phyloP scores from a whole-genome alignment of 2,329 filamentous ascomycete genomes.

The Lachnellula willkommii region DNA sequence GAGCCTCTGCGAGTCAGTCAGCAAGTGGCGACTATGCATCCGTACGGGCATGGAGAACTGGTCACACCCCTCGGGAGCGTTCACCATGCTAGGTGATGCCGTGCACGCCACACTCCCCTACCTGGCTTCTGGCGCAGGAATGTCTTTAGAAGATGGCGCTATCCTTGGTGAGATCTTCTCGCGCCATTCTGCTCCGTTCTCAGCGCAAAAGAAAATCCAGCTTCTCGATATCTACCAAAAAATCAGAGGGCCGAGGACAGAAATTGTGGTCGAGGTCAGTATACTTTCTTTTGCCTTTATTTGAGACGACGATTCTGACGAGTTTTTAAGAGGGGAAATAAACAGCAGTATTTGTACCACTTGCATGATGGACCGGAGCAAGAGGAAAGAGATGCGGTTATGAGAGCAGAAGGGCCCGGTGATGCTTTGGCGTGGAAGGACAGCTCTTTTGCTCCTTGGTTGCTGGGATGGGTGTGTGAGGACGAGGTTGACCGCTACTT shows the following conservation, averaged over 20 bases:
- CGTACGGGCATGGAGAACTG: slow-evolving; percentile 50
- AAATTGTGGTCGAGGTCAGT: slow-evolving; percentile 46
- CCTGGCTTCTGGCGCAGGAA: slow-evolving; percentile 50
- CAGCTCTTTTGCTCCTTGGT: slow-evolving; percentile 33
- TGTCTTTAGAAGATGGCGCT: slow-evolving; percentile 56
- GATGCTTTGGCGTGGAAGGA: slow-evolving; percentile 39
- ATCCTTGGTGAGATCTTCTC: slow-evolving; percentile 52
- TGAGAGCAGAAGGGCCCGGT: slow-evolving; percentile 35
- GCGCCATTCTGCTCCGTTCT: slow-evolving; percentile 20
- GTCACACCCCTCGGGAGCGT: slow-evolving; percentile 50
- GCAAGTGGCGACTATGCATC: slow-evolving; percentile 58
- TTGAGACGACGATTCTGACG: too few species aligned
- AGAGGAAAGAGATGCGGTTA: slow-evolving; percentile 46
- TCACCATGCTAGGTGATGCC: slow-evolving; percentile 58
- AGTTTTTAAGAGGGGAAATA: slow-evolving; percentile 42
- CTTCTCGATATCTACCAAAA: slow-evolving; percentile 48
- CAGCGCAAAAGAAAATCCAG: slow-evolving; percentile 31
- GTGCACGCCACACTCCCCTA: slow-evolving; percentile 62
- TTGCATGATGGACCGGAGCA: slow-evolving; percentile 52
- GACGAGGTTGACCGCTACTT: slow-evolving; percentile 25
- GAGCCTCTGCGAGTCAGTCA: slow-evolving; percentile 50
- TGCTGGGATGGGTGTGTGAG: slow-evolving; percentile 35
- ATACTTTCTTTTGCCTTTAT: too few species aligned
- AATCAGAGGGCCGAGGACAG: slow-evolving; percentile 52
- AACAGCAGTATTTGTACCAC: slow-evolving; percentile 56